Percentiles rank a stretch among this genome's conserved stretches.
Conservation (phyloP, 495 filamentous ascomycete species). For the Aspergillus coremiiformis region DNA sequence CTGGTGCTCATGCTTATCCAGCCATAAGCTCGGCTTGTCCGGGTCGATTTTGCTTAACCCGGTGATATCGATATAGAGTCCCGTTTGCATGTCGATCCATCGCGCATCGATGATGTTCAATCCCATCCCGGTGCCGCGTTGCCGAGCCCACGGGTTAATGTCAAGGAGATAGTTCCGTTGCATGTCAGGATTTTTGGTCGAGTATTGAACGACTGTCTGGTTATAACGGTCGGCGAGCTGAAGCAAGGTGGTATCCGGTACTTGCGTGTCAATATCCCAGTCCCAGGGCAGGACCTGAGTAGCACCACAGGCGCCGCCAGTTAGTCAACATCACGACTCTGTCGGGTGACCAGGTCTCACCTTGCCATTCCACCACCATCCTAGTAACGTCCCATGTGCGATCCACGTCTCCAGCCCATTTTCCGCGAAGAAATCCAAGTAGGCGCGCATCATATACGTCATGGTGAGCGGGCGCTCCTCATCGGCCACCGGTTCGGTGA, state of each 20-base stretch:
- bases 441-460: conserved; percentile 62
- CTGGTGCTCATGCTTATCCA: conserved; percentile 74
- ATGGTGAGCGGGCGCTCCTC: conserved; percentile 56
- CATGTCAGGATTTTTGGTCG: conserved; percentile 21
- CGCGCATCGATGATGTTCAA: conserved; percentile 78
- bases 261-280: conserved; percentile 80
- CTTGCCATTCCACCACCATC: conserved; percentile 88
- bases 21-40: conserved; percentile 57
- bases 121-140: conserved; percentile 56
- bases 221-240: conserved; percentile 60
- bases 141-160: conserved; percentile 61
- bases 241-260: conserved; percentile 53
- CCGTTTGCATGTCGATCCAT: conserved; percentile 72
- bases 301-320: background rate
- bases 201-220: conserved; percentile 55
- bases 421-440: conserved; percentile 56
- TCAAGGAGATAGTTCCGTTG: conserved; percentile 64
- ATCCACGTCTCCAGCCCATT: conserved; percentile 76
- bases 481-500: conserved; percentile 52
- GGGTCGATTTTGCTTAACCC: conserved; percentile 63
- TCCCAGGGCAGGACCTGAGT: conserved; percentile 84
- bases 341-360: no score
- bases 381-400: conserved; percentile 76
- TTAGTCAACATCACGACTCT: background rate
- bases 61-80: conserved; percentile 86